Evolutionary conservation across 352 stramenopile genomes (phyloP).

Genomic region (Peronospora farinosa): DNA sequence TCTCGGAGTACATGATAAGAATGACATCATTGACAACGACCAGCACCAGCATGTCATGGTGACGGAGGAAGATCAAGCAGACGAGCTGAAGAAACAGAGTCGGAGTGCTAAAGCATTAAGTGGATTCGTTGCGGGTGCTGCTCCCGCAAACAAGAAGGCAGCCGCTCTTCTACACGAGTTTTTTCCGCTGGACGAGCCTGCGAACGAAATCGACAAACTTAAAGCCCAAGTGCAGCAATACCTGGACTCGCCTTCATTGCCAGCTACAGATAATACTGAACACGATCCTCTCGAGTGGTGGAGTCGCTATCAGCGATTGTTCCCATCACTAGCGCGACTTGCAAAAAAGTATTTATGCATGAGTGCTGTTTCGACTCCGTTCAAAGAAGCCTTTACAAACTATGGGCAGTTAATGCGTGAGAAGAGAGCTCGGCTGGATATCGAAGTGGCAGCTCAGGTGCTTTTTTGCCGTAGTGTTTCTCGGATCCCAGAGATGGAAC

Average conservation of each 20-base stretch:
- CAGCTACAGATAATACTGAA: constrained; percentile 58
- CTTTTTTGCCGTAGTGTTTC: constrained; percentile 76
- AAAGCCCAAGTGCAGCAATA: constrained; percentile 65
- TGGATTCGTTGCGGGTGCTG: background rate
- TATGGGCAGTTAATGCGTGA: constrained; percentile 71
- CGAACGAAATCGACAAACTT: constrained; percentile 53
- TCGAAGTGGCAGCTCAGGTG: constrained; percentile 70
- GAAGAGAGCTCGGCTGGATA: constrained; percentile 71
- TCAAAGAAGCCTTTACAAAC: constrained; percentile 75
- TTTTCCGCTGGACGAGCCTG: constrained; percentile 49
- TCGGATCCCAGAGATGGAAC: constrained; percentile 77
- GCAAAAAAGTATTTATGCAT: constrained; percentile 76
- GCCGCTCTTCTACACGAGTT: constrained; percentile 49
- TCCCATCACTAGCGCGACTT: constrained; percentile 59
- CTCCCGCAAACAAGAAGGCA: constrained; percentile 20
- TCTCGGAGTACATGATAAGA: constrained; percentile 37
- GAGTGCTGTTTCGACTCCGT: constrained; percentile 64
- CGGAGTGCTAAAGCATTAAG: constrained; percentile 16
- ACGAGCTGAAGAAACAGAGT: constrained; percentile 27
- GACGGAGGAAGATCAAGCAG: constrained; percentile 11
- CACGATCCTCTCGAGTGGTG: constrained; percentile 82
- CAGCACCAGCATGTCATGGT: constrained; percentile 8
- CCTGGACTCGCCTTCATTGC: constrained; percentile 56
- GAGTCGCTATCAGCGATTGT: constrained; percentile 64
- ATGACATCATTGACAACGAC: constrained; percentile 20